These are phyloP conservation scores for Thalassiosira oceanica DNA, from an alignment of 352 stramenopile genomes.

Conservation along the genomic window DNA sequence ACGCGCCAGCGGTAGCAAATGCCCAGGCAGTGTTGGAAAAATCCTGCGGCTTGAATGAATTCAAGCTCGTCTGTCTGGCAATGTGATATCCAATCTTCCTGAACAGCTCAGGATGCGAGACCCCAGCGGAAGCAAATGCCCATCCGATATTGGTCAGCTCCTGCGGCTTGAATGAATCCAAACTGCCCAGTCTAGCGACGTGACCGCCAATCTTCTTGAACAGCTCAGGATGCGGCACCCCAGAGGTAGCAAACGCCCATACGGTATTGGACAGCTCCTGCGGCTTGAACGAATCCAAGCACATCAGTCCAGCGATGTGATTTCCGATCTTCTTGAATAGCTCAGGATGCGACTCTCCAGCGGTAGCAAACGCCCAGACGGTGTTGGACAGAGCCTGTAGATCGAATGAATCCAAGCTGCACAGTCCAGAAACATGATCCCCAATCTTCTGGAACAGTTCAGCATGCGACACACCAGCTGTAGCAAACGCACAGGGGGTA, in stretches of 20 bases:
- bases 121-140: background rate
- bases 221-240: slow-evolving; percentile 2
- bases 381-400: slow-evolving; percentile 6
- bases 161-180: slow-evolving; percentile 10
- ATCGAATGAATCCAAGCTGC: background rate
- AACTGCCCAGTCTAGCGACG: slow-evolving; percentile 3
- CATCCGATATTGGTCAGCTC: slow-evolving; percentile 3
- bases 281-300: slow-evolving; percentile 1
- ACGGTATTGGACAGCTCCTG: slow-evolving; percentile 10
- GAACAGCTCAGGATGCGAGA: slow-evolving; percentile 3
- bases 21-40: slow-evolving; percentile 8
- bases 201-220: slow-evolving; percentile 11
- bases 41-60: slow-evolving; percentile 7
- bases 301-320: slow-evolving; percentile 5
- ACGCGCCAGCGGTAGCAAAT: slow-evolving; percentile 4
- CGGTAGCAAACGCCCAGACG: slow-evolving; percentile 6
- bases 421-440: slow-evolving; percentile 9
- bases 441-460: background rate
- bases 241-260: slow-evolving; percentile 5
- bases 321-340: slow-evolving; percentile 9
- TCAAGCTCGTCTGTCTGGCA: background rate
- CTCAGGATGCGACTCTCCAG: background rate
- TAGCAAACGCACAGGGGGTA: slow-evolving; percentile 5
- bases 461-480: background rate
- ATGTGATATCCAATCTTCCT: slow-evolving; percentile 7